These are phyloP conservation scores for Trichoderma endophyticum DNA, from an alignment of 2,329 filamentous ascomycete species.

Conservation along the genomic window DNA sequence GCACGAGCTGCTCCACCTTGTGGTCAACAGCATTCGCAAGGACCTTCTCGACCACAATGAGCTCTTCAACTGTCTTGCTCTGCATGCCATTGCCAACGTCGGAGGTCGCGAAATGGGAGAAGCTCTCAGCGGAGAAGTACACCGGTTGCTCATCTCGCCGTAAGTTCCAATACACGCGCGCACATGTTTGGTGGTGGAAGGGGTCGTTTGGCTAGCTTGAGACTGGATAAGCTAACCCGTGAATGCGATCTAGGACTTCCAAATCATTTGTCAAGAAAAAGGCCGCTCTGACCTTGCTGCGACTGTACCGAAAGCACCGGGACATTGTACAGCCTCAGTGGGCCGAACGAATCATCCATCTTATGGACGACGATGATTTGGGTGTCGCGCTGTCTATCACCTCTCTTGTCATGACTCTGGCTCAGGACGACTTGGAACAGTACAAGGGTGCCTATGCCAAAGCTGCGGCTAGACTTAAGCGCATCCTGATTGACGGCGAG, in stretches of 20 bases:
- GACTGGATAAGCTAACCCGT: slow-evolving; percentile 1
- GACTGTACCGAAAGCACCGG: slow-evolving; percentile 90
- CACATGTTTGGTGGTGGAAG: not conserved
- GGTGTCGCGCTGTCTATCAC: slow-evolving; percentile 94
- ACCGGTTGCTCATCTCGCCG: slow-evolving; percentile 91
- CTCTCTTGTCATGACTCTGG: slow-evolving; percentile 88
- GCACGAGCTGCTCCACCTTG: slow-evolving; percentile 91
- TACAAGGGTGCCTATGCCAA: slow-evolving; percentile 95
- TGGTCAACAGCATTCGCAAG: slow-evolving; percentile 98
- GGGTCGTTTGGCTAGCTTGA: not conserved
- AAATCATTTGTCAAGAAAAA: slow-evolving; percentile 99
- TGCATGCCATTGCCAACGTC: slow-evolving; percentile 97
- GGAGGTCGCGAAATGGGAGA: slow-evolving; percentile 97
- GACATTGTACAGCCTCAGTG: slow-evolving; percentile 94
- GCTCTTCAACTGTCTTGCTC: slow-evolving; percentile 91
- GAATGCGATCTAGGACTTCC: slow-evolving; percentile 49
- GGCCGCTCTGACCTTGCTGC: slow-evolving; percentile 86
- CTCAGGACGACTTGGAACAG: slow-evolving; percentile 89
- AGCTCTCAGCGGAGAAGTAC: slow-evolving; percentile 85
- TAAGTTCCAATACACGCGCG: slow-evolving; percentile 45
- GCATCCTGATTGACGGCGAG: slow-evolving; percentile 86
- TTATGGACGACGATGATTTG: slow-evolving; percentile 95
- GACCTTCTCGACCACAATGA: slow-evolving; percentile 94
- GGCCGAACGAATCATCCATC: slow-evolving; percentile 96
- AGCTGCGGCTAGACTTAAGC: slow-evolving; percentile 83